A percentile compares a stretch with the other conserved stretches of the same genome.
Evolutionary conservation across 2,329 filamentous ascomycete genomes (phyloP).

Genomic region (Phialophora expanda): DNA sequence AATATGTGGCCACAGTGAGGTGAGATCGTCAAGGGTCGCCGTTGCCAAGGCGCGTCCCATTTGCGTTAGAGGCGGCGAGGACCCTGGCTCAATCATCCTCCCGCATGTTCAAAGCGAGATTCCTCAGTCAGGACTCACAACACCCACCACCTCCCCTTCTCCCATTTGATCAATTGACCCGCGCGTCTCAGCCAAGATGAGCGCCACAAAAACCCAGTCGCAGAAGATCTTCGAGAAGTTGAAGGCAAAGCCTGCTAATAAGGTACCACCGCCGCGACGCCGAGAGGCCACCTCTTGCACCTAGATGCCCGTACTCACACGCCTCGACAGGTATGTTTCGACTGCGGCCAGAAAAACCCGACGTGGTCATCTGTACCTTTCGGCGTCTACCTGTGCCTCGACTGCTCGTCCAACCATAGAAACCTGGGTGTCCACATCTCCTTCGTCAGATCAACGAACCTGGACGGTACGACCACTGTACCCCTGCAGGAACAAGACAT

Average conservation of each 20-base stretch:
- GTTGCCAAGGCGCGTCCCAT: not conserved
- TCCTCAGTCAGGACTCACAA: not conserved
- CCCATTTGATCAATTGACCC: not conserved
- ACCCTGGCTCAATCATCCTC: not conserved
- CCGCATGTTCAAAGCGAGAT: not conserved
- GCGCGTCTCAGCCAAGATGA: conserved; percentile 51
- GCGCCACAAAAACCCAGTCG: conserved; percentile 90
- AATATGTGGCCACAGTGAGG: not conserved
- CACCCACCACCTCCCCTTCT: not conserved
- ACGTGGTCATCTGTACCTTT: conserved; percentile 98
- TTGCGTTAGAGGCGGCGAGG: not conserved
- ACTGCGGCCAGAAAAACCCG: conserved; percentile 95
- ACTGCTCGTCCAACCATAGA: conserved; percentile 95
- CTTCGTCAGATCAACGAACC: conserved; percentile 96
- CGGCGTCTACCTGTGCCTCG: conserved; percentile 96
- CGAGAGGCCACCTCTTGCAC: conserved; percentile 38
- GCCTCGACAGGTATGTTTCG: conserved; percentile 81
- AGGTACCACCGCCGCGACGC: conserved; percentile 60
- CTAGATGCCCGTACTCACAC: conserved; percentile 31
- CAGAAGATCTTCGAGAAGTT: conserved; percentile 98
- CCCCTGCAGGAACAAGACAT: conserved; percentile 18
- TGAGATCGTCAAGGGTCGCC: not conserved
- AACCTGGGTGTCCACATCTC: conserved; percentile 99
- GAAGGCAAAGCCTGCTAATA: conserved; percentile 92
- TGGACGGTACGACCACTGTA: conserved; percentile 77